Conservation (phyloP, 768 basidiomycete species). For the Nidularia sp. region DNA sequence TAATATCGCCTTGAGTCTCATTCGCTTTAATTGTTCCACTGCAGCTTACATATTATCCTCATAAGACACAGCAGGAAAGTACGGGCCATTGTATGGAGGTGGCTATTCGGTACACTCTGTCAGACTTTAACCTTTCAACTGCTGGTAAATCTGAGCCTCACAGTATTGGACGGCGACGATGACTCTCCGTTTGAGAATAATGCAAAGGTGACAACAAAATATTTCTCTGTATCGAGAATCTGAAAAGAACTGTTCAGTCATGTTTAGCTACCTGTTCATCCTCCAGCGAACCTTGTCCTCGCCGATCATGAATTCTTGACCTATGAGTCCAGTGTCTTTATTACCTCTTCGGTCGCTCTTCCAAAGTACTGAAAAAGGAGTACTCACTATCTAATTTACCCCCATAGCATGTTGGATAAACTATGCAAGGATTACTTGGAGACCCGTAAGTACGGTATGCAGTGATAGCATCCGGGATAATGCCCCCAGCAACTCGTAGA, state of each 20-base stretch:
- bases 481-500: slow-evolving; percentile 46
- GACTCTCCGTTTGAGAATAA: slow-evolving; percentile 63
- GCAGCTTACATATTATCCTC: slow-evolving; percentile 50
- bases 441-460: slow-evolving; percentile 55
- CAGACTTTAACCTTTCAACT: neutral
- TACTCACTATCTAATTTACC: slow-evolving; percentile 42
- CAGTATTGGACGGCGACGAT: slow-evolving; percentile 60
- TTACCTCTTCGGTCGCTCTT: neutral
- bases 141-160: slow-evolving; percentile 11
- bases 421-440: slow-evolving; percentile 48
- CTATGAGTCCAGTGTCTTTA: slow-evolving; percentile 20
- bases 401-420: slow-evolving; percentile 56
- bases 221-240: slow-evolving; percentile 47
- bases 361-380: neutral
- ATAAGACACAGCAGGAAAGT: slow-evolving; percentile 53
- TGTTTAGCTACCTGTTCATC: neutral
- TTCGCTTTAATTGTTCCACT: neutral
- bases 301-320: slow-evolving; percentile 44
- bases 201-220: slow-evolving; percentile 53
- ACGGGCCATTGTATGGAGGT: slow-evolving; percentile 51
- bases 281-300: slow-evolving; percentile 35
- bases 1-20: neutral
- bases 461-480: slow-evolving; percentile 52
- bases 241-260: slow-evolving; percentile 10
- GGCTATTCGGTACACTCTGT: slow-evolving; percentile 26